Evolutionary conservation across 345 rosid genomes (phyloP), one percentile per base, ranked within the genome.

Genomic region (Brassica incana): DNA sequence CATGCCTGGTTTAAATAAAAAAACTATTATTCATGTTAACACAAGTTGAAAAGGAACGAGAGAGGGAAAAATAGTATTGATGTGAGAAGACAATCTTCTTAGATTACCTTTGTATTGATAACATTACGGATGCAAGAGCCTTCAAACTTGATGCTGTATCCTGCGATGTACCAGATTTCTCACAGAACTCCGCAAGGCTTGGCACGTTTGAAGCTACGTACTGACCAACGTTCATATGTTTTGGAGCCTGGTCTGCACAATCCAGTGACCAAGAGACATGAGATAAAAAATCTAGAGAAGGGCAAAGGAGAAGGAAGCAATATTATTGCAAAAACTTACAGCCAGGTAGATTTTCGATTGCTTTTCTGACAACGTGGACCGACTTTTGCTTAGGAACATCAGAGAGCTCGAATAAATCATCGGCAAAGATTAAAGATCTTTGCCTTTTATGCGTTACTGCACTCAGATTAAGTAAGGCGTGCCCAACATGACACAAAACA

Each of bases 371-470:
- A 83, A 91, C 88, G 52, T 86, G 78, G 10, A 88, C 80, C 3
- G 86, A 86, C 83, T 89, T 95, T 71, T 81, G 88, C 83, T 83
- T 88, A 65, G 97, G 97, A 77, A 95, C 86, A 84, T 89, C 87
- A 72, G 88, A 89, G 76, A 95, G 90, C 85, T 90, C 90, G 68
- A 95, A 95, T 61, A 95, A 88, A 85, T 95, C 99, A 74, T 92
- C 97, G 5, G 97, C 92, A 76, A 91, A 91, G 69, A 92, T 71
- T 72, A 95, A 76, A 29, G 87, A 76, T 77, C 90, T 89, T 54
- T 78, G 72, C 78, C 89, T 91, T 78, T 79, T 87, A 48, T 91
- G 89, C 79, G 87, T 85, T 67, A 86, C 86, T 6, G 84, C 77
- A 70, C 90, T 91, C 65, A 91, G 81, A 68, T 89, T 88, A n/a